Percentiles rank a stretch among this genome's conserved stretches.
Conservation (phyloP, 306 rosid genomes). For the Pterocarpus santalinus region DNA sequence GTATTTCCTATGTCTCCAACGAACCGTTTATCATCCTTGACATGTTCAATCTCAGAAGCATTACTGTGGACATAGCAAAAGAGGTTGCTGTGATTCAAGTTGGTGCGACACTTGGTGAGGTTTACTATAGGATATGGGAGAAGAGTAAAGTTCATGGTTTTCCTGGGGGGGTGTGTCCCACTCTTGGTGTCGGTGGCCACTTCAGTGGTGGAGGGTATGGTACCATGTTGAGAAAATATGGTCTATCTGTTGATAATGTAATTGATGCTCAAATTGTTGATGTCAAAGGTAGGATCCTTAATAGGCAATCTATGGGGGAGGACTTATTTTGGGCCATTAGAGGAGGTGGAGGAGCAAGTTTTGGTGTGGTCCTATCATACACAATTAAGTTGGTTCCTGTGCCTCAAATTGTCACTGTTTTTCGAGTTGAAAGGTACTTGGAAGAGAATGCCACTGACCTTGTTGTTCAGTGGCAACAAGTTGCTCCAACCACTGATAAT, state of each 20-base stretch:
- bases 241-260: constrained; percentile 21
- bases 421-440: constrained; percentile 29
- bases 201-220: constrained; percentile 52
- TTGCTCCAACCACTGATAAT: constrained; percentile 29
- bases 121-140: constrained; percentile 36
- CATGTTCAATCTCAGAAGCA: constrained; percentile 34
- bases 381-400: constrained; percentile 30
- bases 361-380: constrained; percentile 39
- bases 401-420: background rate
- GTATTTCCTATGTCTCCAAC: constrained; percentile 41
- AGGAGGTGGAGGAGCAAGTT: constrained; percentile 56
- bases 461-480: constrained; percentile 38
- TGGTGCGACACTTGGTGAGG: constrained; percentile 34
- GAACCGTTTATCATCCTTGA: constrained; percentile 50
- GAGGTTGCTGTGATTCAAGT: constrained; percentile 31
- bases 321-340: constrained; percentile 51
- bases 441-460: constrained; percentile 40
- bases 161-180: constrained; percentile 40
- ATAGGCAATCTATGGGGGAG: constrained; percentile 48
- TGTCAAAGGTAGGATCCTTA: constrained; percentile 15
- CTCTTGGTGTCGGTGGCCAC: constrained; percentile 39
- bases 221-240: constrained; percentile 35
- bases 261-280: constrained; percentile 37
- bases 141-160: constrained; percentile 35
- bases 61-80: constrained; percentile 31